Base-by-base conservation (phyloP, 1,284 basidiomycete genomes). In the Neonothopanus nambi region DNA sequence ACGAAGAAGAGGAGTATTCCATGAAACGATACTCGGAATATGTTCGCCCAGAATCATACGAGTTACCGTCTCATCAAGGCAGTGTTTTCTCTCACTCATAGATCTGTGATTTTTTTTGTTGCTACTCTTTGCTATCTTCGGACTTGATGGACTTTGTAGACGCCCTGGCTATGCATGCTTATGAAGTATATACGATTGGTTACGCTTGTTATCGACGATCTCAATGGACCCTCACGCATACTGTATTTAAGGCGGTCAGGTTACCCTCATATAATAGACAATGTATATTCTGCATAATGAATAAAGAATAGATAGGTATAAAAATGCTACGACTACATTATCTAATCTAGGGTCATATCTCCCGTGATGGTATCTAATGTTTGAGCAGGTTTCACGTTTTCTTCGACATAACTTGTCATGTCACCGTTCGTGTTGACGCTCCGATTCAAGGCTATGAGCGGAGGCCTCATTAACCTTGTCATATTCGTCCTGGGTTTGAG, bases 281-380 rank as follows among this genome's bases (percentile, higher is more conserved):
- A 33, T 28, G 6, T 37, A 48, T 28, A 26, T 36, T 18, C 26
- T 15, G 17, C n/a, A 17, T 15, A 48, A 23, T 15, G 28, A 11
- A n/a, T 15, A 18, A 7, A 45, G 17, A 46, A 41, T 21, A 40
- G n/a, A 18, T 23, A 33, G 28, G 24, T 35, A 18, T 8, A 23
- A 21, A 20, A 35, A n/a, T 33, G 36, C 30, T 21, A 21, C 18
- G 45, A 59, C 62, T 66, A 81, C 57, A 68, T 66, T 11, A 85
- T 70, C 61, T 85, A 84, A 28, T 85, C 81, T 57, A 84, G 43
- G 1, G 80, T 84, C 81, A 87, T 82, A 59, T 83, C 80, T 5
- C 63, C 70, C 15, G 67, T 63, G 48, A 69, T 61, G 20, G 59
- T 58, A 30, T 67, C 69, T 20, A 67, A 44, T 23, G 59, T 47